Evolutionary conservation across 768 basidiomycete species (phyloP).

Genomic region (Suillus hirtellus): DNA sequence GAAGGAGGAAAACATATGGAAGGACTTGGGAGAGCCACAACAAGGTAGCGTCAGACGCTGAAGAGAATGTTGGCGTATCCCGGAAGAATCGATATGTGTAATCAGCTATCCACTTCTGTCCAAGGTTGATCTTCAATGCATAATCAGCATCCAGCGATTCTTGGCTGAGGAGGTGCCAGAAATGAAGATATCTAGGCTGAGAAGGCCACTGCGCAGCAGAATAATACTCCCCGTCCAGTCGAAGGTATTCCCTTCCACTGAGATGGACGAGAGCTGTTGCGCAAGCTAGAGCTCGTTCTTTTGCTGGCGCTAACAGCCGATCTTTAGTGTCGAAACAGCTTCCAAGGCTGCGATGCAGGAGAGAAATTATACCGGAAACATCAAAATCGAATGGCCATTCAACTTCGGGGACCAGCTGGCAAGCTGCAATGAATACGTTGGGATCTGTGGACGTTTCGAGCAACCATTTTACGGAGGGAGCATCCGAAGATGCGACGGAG

Average conservation of each 20-base stretch:
- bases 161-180: constrained; percentile 6
- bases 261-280: constrained; percentile 17
- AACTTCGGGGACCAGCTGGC: constrained; percentile 15
- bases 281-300: constrained; percentile 15
- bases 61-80: constrained; percentile 9
- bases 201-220: constrained; percentile 8
- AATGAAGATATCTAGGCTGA: constrained; percentile 9
- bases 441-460: constrained; percentile 22
- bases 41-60: constrained; percentile 5
- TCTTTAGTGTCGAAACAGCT: constrained; percentile 15
- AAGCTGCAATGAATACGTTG: constrained; percentile 14
- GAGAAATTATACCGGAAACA: constrained; percentile 13
- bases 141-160: constrained; percentile 7
- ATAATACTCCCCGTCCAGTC: constrained; percentile 6
- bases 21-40: constrained; percentile 12
- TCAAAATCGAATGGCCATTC: constrained; percentile 18
- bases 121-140: constrained; percentile 6
- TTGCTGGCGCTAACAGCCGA: constrained; percentile 4
- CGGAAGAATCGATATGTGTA: constrained; percentile 8
- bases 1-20: constrained; percentile 9
- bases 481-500: constrained; percentile 9
- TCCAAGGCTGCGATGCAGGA: constrained; percentile 9
- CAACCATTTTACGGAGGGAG: constrained; percentile 19
- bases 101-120: constrained; percentile 10
- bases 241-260: constrained; percentile 10